These are phyloP conservation scores for Aspergillus caelatus DNA, from an alignment of 2,329 filamentous ascomycete species.

Conservation along the genomic window DNA sequence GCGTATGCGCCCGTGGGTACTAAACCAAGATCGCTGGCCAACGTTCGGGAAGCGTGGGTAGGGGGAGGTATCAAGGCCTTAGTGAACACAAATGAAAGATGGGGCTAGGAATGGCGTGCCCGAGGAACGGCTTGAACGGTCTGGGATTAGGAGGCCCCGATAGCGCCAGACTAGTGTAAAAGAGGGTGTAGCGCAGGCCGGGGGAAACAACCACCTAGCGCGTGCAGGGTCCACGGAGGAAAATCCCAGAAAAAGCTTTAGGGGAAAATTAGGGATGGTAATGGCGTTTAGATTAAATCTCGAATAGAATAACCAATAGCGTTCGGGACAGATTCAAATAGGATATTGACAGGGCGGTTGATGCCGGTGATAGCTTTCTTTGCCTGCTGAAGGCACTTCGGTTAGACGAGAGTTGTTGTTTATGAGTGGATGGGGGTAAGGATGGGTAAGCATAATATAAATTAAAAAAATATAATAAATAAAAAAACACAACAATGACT, in stretches of 20 bases:
- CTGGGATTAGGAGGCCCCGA: slow-evolving; percentile 21
- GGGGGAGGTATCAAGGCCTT: slow-evolving; percentile 20
- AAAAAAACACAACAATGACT: background rate
- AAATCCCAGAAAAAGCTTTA: background rate
- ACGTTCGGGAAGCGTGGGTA: slow-evolving; percentile 23
- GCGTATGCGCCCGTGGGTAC: slow-evolving; percentile 36
- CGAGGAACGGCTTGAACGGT: slow-evolving; percentile 36
- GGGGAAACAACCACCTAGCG: slow-evolving; percentile 31
- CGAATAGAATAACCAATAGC: slow-evolving; percentile 7
- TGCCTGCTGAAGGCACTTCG: background rate
- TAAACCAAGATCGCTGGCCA: slow-evolving; percentile 33
- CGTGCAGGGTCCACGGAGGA: slow-evolving; percentile 30
- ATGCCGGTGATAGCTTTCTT: slow-evolving; percentile 24
- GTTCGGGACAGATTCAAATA: slow-evolving; percentile 8
- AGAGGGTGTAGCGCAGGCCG: slow-evolving; percentile 39
- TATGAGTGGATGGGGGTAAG: background rate
- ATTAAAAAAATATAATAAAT: background rate
- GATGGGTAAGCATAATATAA: background rate
- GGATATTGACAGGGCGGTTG: slow-evolving; percentile 23
- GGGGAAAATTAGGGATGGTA: slow-evolving; percentile 2
- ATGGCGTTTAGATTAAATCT: slow-evolving; percentile 11
- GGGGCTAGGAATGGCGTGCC: slow-evolving; percentile 35
- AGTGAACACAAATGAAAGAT: slow-evolving; percentile 21
- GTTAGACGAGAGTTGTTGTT: slow-evolving; percentile 7
- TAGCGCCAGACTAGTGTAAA: slow-evolving; percentile 34